phyloP scores from a whole-genome alignment of 208 protist species.

The Acanthamoeba sp. region DNA sequence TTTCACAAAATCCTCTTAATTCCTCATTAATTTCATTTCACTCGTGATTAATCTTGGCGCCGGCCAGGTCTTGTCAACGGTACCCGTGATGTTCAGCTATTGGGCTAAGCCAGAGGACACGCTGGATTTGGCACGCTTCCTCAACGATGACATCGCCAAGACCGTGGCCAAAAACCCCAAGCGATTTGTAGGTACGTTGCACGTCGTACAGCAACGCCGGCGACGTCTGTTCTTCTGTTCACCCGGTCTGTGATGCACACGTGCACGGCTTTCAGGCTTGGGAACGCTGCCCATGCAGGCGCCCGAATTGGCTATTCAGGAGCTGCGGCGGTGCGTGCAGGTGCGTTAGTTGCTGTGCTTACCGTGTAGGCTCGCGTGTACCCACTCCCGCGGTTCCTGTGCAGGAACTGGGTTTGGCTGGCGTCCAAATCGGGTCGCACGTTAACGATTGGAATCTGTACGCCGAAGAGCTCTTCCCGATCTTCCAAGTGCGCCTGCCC shows the following conservation, averaged over 20 bases:
- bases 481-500: slow-evolving; percentile 85
- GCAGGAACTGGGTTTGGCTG: slow-evolving; percentile 89
- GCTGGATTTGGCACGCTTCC: slow-evolving; percentile 84
- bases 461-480: slow-evolving; percentile 88
- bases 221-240: slow-evolving; percentile 8
- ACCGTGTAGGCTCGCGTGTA: too few species aligned
- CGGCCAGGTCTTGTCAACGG: slow-evolving; percentile 88
- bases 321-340: slow-evolving; percentile 86
- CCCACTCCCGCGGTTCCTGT: too few species aligned
- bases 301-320: slow-evolving; percentile 88
- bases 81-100: slow-evolving; percentile 94
- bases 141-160: slow-evolving; percentile 90
- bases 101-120: slow-evolving; percentile 91
- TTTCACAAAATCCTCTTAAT: not conserved
- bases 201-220: not conserved
- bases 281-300: slow-evolving; percentile 91
- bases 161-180: slow-evolving; percentile 84
- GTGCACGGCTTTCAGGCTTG: slow-evolving; percentile 70
- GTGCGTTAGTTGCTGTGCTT: too few species aligned
- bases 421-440: slow-evolving; percentile 92
- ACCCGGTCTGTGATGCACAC: not conserved
- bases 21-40: not conserved
- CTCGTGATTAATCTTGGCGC: too few species aligned
- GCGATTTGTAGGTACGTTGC: slow-evolving; percentile 83
- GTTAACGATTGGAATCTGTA: slow-evolving; percentile 90